Conservation (phyloP, 2,329 filamentous ascomycete genomes). For the Fusarium solani-melongenae region DNA sequence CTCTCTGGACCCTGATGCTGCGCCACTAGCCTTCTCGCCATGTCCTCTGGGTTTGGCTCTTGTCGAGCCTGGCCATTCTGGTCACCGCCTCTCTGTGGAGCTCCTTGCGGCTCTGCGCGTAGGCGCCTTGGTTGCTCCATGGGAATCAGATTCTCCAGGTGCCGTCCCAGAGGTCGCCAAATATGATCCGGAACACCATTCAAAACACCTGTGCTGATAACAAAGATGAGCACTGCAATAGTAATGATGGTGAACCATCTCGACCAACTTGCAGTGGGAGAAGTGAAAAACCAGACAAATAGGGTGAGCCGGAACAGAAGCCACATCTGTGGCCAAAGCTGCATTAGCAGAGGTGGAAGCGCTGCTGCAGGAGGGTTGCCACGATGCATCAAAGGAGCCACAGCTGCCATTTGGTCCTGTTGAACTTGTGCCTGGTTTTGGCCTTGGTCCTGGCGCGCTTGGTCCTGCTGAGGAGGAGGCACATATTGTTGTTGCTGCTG, state of each 20-base stretch:
- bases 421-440: slow-evolving; percentile 34
- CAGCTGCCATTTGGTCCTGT: slow-evolving; percentile 40
- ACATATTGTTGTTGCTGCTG: slow-evolving; percentile 30
- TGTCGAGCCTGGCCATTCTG: slow-evolving; percentile 38
- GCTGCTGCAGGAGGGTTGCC: slow-evolving; percentile 53
- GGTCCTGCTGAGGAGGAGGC: slow-evolving; percentile 41
- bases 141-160: slow-evolving; percentile 70
- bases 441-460: slow-evolving; percentile 36
- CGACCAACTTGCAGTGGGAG: slow-evolving; percentile 67
- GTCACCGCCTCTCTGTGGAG: slow-evolving; percentile 35
- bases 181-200: slow-evolving; percentile 65
- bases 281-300: slow-evolving; percentile 75
- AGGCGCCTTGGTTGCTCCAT: slow-evolving; percentile 53
- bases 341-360: slow-evolving; percentile 48
- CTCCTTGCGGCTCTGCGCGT: not conserved
- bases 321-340: slow-evolving; percentile 72
- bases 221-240: slow-evolving; percentile 65
- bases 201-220: slow-evolving; percentile 69
- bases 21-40: slow-evolving; percentile 66
- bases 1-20: slow-evolving; percentile 45
- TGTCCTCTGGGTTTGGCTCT: slow-evolving; percentile 59
- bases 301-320: slow-evolving; percentile 66
- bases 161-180: slow-evolving; percentile 67
- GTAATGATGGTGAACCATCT: slow-evolving; percentile 67
- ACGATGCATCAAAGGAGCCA: slow-evolving; percentile 46